A percentile compares a stretch with the other conserved stretches of the same genome.
phyloP scores from a whole-genome alignment of 2,329 filamentous ascomycete genomes.

The Sporothrix globosa region DNA sequence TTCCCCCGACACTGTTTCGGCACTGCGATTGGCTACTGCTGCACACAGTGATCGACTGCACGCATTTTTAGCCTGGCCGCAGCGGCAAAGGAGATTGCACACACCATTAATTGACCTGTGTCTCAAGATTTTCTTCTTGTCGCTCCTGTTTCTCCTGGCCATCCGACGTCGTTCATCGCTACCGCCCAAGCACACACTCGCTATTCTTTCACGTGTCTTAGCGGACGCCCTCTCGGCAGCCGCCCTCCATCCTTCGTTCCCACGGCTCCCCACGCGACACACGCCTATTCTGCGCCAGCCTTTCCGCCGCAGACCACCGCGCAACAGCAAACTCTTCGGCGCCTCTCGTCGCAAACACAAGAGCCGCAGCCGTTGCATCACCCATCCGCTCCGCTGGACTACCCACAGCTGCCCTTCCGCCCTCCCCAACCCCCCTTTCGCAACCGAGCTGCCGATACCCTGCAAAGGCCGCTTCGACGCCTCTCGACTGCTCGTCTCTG shows the following conservation, averaged over 20 bases:
- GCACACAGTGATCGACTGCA: conserved; percentile 24
- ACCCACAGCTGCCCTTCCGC: conserved; percentile 30
- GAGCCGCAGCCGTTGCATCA: neutral
- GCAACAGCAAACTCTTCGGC: neutral
- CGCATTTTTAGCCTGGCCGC: conserved; percentile 29
- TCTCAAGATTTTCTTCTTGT: conserved; percentile 4
- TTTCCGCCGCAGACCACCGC: conserved; percentile 32
- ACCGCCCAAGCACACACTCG: neutral
- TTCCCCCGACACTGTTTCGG: conserved; percentile 9
- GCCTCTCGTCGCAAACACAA: neutral
- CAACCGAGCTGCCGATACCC: conserved; percentile 44
- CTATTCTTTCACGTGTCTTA: conserved; percentile 18
- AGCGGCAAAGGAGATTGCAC: conserved; percentile 33
- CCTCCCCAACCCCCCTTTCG: conserved; percentile 50
- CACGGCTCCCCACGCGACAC: conserved; percentile 54
- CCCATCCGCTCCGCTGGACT: conserved; percentile 37
- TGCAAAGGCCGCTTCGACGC: conserved; percentile 43
- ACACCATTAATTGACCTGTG: conserved; percentile 8
- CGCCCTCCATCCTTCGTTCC: conserved; percentile 49
- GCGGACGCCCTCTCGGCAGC: conserved; percentile 53
- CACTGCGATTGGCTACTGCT: conserved; percentile 33
- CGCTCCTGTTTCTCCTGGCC: conserved; percentile 10
- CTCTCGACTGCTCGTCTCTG: conserved; percentile 58
- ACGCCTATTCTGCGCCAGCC: conserved; percentile 37
- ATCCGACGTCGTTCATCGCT: conserved; percentile 4